Conservation (phyloP, 176 grass and related monocot genomes). For the Stipa capillata region DNA sequence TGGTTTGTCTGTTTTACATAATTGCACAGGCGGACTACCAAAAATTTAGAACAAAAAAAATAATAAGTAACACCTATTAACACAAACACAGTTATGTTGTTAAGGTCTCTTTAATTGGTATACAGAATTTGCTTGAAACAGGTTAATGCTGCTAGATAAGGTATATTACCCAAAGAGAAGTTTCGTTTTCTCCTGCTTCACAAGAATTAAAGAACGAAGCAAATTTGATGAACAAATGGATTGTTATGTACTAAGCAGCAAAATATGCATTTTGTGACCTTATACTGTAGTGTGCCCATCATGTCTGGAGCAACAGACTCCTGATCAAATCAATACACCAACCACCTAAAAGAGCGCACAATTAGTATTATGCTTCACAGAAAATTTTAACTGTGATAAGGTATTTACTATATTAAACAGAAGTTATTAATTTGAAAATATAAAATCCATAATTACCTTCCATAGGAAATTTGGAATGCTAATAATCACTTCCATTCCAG, state of each 20-base stretch:
- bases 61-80: neutral
- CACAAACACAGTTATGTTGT: neutral
- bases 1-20: neutral
- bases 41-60: neutral
- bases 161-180: neutral
- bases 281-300: neutral
- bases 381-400: neutral
- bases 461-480: neutral
- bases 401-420: neutral
- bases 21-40: neutral
- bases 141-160: neutral
- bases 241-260: neutral
- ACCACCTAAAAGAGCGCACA: neutral
- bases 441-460: neutral
- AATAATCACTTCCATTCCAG: neutral
- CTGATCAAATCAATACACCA: conserved; percentile 5
- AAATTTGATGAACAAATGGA: neutral
- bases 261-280: neutral
- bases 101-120: neutral
- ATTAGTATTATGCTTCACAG: neutral
- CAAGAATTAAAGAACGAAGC: conserved; percentile 4
- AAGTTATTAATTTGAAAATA: neutral
- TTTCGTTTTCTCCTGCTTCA: neutral
- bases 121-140: neutral
- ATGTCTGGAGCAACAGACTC: neutral